Percentiles rank a stretch among this genome's conserved stretches.
Conservation (phyloP, 352 stramenopile genomes). For the Saprolegnia parasitica region DNA sequence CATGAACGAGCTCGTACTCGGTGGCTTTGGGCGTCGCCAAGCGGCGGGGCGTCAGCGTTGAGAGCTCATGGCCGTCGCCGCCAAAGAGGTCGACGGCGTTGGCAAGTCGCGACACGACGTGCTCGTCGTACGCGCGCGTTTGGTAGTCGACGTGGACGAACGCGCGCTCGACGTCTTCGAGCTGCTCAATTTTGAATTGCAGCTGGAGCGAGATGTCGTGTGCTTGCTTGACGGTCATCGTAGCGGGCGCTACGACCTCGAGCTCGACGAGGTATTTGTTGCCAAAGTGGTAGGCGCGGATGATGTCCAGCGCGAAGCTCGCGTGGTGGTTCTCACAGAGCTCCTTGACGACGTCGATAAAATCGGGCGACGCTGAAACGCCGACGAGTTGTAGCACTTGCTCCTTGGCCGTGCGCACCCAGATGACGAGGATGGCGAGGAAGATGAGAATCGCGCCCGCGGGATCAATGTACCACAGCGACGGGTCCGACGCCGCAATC, state of each 20-base stretch:
- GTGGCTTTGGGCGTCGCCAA: neutral
- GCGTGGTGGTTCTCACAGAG: constrained; percentile 69
- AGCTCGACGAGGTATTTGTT: constrained; percentile 93
- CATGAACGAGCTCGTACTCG: neutral
- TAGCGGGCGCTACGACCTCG: constrained; percentile 87
- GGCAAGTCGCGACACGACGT: constrained; percentile 50
- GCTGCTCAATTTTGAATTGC: constrained; percentile 91
- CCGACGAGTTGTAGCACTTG: constrained; percentile 84
- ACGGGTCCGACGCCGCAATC: constrained; percentile 40
- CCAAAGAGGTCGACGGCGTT: constrained; percentile 35
- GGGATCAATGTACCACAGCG: constrained; percentile 87
- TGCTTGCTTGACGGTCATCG: constrained; percentile 87
- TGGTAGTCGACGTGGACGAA: constrained; percentile 96
- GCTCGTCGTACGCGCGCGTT: constrained; percentile 65
- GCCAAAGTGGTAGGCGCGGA: constrained; percentile 91
- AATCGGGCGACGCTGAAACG: constrained; percentile 66
- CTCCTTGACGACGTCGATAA: constrained; percentile 84
- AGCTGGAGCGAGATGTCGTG: constrained; percentile 94
- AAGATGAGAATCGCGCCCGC: constrained; percentile 91
- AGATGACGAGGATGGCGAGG: constrained; percentile 90
- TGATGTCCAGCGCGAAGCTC: constrained; percentile 83
- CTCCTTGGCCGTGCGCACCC: constrained; percentile 88
- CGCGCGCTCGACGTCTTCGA: constrained; percentile 88
- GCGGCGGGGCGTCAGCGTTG: neutral
- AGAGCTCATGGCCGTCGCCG: neutral